A percentile compares a stretch with the other conserved stretches of the same genome.
phyloP scores from a whole-genome alignment of 2,329 filamentous ascomycete genomes.

The Diplocarpon rosae region DNA sequence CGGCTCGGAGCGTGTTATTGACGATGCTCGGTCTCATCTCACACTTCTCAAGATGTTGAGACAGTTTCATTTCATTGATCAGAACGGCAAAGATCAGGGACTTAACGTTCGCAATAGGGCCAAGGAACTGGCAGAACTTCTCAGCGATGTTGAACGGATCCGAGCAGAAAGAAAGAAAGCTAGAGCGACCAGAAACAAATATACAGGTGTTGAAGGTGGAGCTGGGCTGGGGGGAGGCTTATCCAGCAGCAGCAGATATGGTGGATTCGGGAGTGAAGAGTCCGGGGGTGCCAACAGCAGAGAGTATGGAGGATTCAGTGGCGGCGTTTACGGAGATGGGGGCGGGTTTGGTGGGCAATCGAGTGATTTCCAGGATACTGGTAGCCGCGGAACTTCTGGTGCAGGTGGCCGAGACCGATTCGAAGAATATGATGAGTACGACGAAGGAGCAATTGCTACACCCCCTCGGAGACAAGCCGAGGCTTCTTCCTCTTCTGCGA shows the following conservation, averaged over 20 bases:
- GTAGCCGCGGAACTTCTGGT: slow-evolving; percentile 19
- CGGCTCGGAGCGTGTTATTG: slow-evolving; percentile 91
- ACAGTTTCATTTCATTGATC: slow-evolving; percentile 94
- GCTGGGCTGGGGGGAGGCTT: slow-evolving; percentile 45
- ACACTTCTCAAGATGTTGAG: slow-evolving; percentile 96
- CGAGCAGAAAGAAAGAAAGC: slow-evolving; percentile 80
- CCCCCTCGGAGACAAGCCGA: slow-evolving; percentile 29
- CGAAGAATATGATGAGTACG: slow-evolving; percentile 94
- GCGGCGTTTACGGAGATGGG: slow-evolving; percentile 86
- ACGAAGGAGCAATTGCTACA: slow-evolving; percentile 56
- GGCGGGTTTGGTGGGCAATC: slow-evolving; percentile 79
- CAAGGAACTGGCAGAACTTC: slow-evolving; percentile 89
- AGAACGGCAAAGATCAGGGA: slow-evolving; percentile 95
- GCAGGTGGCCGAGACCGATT: slow-evolving; percentile 60
- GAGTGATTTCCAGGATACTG: slow-evolving; percentile 56
- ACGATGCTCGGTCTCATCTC: slow-evolving; percentile 90
- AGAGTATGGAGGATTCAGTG: slow-evolving; percentile 51
- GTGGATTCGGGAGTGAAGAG: slow-evolving; percentile 80
- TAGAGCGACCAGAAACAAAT: slow-evolving; percentile 81
- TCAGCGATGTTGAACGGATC: slow-evolving; percentile 85
- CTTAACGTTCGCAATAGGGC: slow-evolving; percentile 95
- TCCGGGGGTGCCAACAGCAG: slow-evolving; percentile 48
- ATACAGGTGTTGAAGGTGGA: slow-evolving; percentile 85
- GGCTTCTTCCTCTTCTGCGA: slow-evolving; percentile 15
- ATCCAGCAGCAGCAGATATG: slow-evolving; percentile 45